Evolutionary conservation across 179 eudicot genomes (phyloP), one percentile per base, ranked within the genome.

Genomic region (Silene coronaria): DNA sequence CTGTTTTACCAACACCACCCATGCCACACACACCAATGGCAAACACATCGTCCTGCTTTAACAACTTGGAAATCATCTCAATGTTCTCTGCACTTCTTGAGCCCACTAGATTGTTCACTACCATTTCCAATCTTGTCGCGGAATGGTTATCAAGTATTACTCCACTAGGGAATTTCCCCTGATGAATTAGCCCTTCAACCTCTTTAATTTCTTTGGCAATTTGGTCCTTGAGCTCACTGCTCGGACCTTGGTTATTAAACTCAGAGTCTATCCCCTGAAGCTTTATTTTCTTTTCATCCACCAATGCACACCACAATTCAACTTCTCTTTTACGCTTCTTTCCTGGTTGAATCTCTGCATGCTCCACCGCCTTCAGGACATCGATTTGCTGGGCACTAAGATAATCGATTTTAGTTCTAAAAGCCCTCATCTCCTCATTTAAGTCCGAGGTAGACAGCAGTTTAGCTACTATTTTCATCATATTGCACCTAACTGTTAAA

Each of bases 261-360:
- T 64, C 9, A 27, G 19, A 1, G 5, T 27, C 68, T 3, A 64
- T 64, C 21, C n/a, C 16, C 5, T 64, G 36, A 27, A 3, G 14
- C 71, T 67, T n/a, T 27, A 19, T 10, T 67, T 67, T 4, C 42
- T 36, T 67, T 38, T 13, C 9, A 17, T 67, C 71, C 22, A 67
- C 53, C 10, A 0, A 16, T 14, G 24, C 16, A n/a, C 38, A 67
- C 71, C 53, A 67, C 24, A 13, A 19, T 6, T 32, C 53, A 9
- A 55, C 75, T 9, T 55, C 75, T 0, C 23, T 55, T 19, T 62
- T 58, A n/a, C 51, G 27, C 48, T 3, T 72, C 48, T 21, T 72
- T 57, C 66, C 66, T 6, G 45, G 74, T 19, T 71, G 63, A 12
- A 27, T n/a, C n/a, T n/a, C n/a, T n/a, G n/a, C n/a, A n/a, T n/a